Evolutionary conservation across 2,329 filamentous ascomycete genomes (phyloP).

Genomic region (Ceratocystiopsis sp.): DNA sequence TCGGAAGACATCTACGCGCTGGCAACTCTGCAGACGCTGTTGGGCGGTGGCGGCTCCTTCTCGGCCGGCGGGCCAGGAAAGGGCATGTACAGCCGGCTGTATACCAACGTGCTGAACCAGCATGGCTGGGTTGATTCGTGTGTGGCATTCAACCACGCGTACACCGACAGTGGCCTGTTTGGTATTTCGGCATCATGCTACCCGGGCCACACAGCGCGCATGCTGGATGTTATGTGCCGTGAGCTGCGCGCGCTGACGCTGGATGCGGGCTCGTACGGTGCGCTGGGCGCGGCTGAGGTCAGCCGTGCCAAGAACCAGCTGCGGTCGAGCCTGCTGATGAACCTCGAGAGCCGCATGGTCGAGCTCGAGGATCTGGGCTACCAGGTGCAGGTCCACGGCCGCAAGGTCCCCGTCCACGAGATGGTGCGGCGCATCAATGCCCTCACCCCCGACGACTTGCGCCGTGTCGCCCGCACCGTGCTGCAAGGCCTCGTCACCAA

Average conservation of each 20-base stretch:
- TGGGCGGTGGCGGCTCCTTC: conserved; percentile 92
- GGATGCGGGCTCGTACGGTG: conserved; percentile 49
- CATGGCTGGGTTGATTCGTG: conserved; percentile 95
- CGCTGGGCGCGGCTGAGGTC: conserved; percentile 62
- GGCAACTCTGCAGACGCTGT: conserved; percentile 84
- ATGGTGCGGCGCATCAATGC: conserved; percentile 82
- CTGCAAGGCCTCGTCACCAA: conserved; percentile 66
- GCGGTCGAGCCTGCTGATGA: conserved; percentile 81
- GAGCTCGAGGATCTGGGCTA: conserved; percentile 90
- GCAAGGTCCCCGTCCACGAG: conserved; percentile 77
- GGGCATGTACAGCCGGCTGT: conserved; percentile 96
- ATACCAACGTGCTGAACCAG: conserved; percentile 95
- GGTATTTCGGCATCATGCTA: conserved; percentile 80
- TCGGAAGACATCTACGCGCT: conserved; percentile 92
- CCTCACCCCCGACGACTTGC: conserved; percentile 63
- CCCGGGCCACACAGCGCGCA: conserved; percentile 58
- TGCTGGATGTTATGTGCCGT: conserved; percentile 92
- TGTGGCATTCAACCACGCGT: conserved; percentile 91
- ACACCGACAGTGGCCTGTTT: conserved; percentile 89
- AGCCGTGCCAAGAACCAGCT: conserved; percentile 94
- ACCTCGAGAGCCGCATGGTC: conserved; percentile 91
- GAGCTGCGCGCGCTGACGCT: conserved; percentile 66
- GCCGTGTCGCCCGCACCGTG: conserved; percentile 63
- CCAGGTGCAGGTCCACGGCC: conserved; percentile 92
- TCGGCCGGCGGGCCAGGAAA: conserved; percentile 93